A percentile compares a stretch with the other conserved stretches of the same genome.
phyloP scores from a whole-genome alignment of 805 yeast genomes.

The Barnettozyma sp. region DNA sequence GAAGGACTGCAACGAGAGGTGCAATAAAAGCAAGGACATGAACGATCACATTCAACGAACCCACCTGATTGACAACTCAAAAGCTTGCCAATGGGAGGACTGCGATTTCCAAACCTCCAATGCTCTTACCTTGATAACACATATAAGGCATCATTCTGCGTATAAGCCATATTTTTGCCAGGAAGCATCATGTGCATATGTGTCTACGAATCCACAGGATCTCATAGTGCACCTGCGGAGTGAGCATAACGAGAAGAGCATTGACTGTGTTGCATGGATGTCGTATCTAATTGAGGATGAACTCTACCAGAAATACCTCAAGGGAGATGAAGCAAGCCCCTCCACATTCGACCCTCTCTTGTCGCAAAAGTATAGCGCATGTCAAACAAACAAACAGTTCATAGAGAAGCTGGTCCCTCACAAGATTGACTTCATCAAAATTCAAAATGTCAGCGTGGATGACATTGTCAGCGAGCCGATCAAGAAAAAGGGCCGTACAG shows the following conservation, averaged over 20 bases:
- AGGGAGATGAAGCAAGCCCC: not conserved
- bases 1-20: too few species aligned
- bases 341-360: not conserved
- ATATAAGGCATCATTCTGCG: conserved; percentile 59
- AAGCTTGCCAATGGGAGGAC: conserved; percentile 61
- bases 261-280: conserved; percentile 13
- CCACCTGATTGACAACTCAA: too few species aligned
- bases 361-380: not conserved
- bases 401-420: conserved; percentile 5
- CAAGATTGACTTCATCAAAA: conserved; percentile 21
- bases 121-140: conserved; percentile 53
- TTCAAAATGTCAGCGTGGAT: conserved; percentile 20
- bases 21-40: not conserved
- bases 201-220: conserved; percentile 54
- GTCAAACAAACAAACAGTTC: conserved; percentile 4
- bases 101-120: conserved; percentile 48
- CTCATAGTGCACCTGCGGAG: conserved; percentile 57
- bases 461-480: conserved; percentile 24
- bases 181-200: conserved; percentile 57
- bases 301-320: conserved; percentile 26
- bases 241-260: conserved; percentile 33
- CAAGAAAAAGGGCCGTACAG: conserved; percentile 23
- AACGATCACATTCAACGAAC: not conserved
- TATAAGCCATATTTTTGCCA: conserved; percentile 61
- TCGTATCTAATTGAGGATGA: conserved; percentile 13